These are phyloP conservation scores for Tulasnella sp. DNA, from an alignment of 768 basidiomycete genomes.

Conservation along the genomic window DNA sequence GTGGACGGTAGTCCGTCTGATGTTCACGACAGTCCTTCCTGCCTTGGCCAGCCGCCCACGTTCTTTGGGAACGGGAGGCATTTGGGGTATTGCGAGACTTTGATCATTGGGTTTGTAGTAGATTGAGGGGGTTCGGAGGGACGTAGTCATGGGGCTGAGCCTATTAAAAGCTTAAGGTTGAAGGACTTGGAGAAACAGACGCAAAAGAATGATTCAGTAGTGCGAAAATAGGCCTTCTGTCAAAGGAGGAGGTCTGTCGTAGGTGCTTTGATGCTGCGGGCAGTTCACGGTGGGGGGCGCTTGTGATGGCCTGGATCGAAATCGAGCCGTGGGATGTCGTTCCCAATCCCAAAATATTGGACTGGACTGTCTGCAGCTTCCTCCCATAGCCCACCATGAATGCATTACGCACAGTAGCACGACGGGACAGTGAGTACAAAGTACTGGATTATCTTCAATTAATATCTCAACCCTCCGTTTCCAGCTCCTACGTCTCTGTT, in stretches of 20 bases:
- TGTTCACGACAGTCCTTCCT: constrained; percentile 21
- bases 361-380: background rate
- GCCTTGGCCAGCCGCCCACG: background rate
- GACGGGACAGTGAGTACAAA: background rate
- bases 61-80: background rate
- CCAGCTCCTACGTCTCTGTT: background rate
- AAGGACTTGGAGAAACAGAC: background rate
- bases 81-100: background rate
- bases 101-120: background rate
- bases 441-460: background rate
- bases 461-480: background rate
- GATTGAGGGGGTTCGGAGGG: background rate
- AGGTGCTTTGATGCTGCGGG: background rate
- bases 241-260: too few relatives aligned
- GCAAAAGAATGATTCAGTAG: background rate
- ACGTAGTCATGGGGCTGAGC: background rate
- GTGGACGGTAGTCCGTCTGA: constrained; percentile 47
- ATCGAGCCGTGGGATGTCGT: background rate
- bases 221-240: too few relatives aligned
- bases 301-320: background rate
- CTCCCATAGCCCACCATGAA: background rate
- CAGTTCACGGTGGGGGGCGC: background rate
- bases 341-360: background rate
- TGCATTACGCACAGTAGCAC: background rate
- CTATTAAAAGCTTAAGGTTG: background rate